Percentiles rank a stretch among this genome's conserved stretches.
phyloP scores from a whole-genome alignment of 306 rosid species.

The Rosa multiflora region DNA sequence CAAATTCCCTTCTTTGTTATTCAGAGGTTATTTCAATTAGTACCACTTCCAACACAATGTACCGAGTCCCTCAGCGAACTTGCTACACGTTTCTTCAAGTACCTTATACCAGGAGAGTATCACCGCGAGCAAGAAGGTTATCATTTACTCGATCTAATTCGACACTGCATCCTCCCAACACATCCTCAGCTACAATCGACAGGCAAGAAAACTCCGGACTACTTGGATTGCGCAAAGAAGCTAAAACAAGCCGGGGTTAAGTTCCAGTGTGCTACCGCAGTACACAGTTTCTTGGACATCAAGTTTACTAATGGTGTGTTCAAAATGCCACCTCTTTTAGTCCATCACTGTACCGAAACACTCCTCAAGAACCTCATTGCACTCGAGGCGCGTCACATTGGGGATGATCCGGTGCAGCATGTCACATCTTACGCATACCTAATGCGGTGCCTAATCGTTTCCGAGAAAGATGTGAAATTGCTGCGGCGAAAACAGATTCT shows the following conservation, averaged over 20 bases:
- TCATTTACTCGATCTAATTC: slow-evolving; percentile 53
- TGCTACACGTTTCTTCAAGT: slow-evolving; percentile 42
- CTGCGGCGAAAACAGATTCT: slow-evolving; percentile 34
- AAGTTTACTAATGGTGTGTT: slow-evolving; percentile 43
- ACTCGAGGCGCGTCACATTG: slow-evolving; percentile 36
- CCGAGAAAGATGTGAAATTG: slow-evolving; percentile 35
- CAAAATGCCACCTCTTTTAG: slow-evolving; percentile 38
- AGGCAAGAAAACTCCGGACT: background rate
- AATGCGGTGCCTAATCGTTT: slow-evolving; percentile 31
- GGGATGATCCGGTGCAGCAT: slow-evolving; percentile 24
- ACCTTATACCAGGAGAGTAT: slow-evolving; percentile 37
- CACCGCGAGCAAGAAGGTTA: slow-evolving; percentile 40
- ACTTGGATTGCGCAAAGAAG: slow-evolving; percentile 25
- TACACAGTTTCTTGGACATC: slow-evolving; percentile 46
- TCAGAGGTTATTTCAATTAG: slow-evolving; percentile 37
- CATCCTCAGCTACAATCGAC: slow-evolving; percentile 9
- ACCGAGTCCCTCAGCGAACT: slow-evolving; percentile 37
- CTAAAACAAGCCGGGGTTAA: slow-evolving; percentile 36
- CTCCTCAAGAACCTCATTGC: slow-evolving; percentile 54
- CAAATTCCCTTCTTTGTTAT: slow-evolving; percentile 57
- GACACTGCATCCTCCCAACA: slow-evolving; percentile 47
- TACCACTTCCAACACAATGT: slow-evolving; percentile 40
- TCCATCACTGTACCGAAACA: slow-evolving; percentile 22
- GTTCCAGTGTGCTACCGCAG: slow-evolving; percentile 33
- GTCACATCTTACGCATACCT: slow-evolving; percentile 49